These are phyloP conservation scores for Globisporangium megalacanthum DNA, from an alignment of 352 stramenopile species.

Conservation along the genomic window DNA sequence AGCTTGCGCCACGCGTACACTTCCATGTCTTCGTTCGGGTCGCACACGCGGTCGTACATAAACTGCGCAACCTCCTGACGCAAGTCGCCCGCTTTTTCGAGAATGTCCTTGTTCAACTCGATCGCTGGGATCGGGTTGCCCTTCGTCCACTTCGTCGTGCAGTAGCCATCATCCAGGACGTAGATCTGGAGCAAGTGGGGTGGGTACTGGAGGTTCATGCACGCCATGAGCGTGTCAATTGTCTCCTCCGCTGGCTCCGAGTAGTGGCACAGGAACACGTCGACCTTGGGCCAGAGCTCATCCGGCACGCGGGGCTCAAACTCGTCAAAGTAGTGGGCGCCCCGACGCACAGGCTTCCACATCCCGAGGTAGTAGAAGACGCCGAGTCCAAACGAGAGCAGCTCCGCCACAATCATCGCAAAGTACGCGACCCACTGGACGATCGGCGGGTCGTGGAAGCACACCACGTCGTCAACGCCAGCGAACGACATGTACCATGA, in stretches of 20 bases:
- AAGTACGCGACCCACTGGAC: conserved; percentile 83
- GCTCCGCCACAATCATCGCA: conserved; percentile 53
- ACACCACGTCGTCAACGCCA: conserved; percentile 66
- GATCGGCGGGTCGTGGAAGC: conserved; percentile 72
- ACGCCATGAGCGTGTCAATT: conserved; percentile 83
- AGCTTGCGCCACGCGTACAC: conserved; percentile 85
- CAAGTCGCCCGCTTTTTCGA: conserved; percentile 75
- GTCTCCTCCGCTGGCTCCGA: conserved; percentile 80
- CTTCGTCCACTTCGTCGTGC: conserved; percentile 75
- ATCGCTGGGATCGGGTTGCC: conserved; percentile 50
- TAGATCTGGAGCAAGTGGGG: conserved; percentile 84
- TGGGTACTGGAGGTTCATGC: conserved; percentile 86
- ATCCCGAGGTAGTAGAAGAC: conserved; percentile 86
- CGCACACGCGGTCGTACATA: conserved; percentile 85
- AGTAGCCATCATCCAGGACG: conserved; percentile 83
- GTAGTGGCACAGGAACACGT: conserved; percentile 79
- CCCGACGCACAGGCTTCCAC: conserved; percentile 85
- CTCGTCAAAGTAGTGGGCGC: conserved; percentile 84
- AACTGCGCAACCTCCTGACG: conserved; percentile 84
- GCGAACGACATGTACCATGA: conserved; percentile 74
- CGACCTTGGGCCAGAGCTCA: conserved; percentile 81
- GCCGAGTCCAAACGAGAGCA: conserved; percentile 65
- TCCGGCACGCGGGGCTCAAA: conserved; percentile 80
- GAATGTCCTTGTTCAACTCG: conserved; percentile 10
- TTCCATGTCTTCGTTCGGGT: conserved; percentile 84